Percentiles rank a stretch among this genome's conserved stretches.
Evolutionary conservation across 2,329 filamentous ascomycete species (phyloP).

Genomic region (Myriosclerotinia curreyana): DNA sequence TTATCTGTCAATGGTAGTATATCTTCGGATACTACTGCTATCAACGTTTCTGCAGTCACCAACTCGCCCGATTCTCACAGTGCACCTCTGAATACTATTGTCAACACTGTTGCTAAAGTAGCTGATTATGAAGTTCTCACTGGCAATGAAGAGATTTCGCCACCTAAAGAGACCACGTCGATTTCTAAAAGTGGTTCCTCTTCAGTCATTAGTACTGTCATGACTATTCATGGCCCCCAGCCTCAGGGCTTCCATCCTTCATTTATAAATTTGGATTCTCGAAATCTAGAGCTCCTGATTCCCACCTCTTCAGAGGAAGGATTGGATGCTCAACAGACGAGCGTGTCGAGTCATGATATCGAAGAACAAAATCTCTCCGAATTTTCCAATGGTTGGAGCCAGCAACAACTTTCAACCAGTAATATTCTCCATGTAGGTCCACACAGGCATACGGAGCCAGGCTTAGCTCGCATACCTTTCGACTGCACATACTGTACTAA

Average conservation of each 20-base stretch:
- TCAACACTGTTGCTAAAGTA: background rate
- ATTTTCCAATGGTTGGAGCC: constrained; percentile 21
- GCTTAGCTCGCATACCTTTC: background rate
- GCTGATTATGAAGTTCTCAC: background rate
- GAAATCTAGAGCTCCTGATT: background rate
- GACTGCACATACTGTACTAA: constrained; percentile 24
- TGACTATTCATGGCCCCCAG: constrained; percentile 3
- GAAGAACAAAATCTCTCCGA: background rate
- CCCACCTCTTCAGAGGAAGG: too few relatives aligned
- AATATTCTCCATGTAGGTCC: background rate
- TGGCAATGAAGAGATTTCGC: background rate
- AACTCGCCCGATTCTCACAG: background rate
- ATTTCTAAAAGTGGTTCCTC: background rate
- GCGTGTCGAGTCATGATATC: background rate
- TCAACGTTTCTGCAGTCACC: background rate
- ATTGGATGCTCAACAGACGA: background rate
- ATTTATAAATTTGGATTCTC: background rate
- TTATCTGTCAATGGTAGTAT: background rate
- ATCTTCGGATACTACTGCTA: background rate
- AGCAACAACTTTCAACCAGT: background rate
- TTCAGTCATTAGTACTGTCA: background rate
- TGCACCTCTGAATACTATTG: background rate
- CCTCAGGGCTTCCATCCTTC: background rate
- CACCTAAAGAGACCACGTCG: background rate
- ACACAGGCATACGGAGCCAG: background rate